phyloP scores from a whole-genome alignment of 257 asterid species.

The Solanum ossicruentum region DNA sequence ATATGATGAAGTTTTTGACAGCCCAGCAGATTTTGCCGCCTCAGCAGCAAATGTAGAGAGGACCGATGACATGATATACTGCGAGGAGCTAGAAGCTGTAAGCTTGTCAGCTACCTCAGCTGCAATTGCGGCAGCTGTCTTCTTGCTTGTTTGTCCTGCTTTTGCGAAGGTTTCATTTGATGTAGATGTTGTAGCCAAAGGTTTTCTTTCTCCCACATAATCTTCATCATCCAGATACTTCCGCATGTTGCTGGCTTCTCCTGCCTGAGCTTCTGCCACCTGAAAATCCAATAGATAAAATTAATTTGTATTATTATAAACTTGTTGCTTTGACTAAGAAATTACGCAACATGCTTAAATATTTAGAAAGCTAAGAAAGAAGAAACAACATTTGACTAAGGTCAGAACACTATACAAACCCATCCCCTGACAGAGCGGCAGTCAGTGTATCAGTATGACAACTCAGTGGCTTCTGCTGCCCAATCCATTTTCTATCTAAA shows the following conservation, averaged over 20 bases:
- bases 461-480: neutral
- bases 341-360: neutral
- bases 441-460: neutral
- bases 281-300: slow-evolving; percentile 15
- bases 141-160: slow-evolving; percentile 28
- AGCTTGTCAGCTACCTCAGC: slow-evolving; percentile 89
- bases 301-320: neutral
- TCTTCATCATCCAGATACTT: slow-evolving; percentile 38
- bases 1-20: slow-evolving; percentile 33
- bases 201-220: slow-evolving; percentile 29
- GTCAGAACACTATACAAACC: neutral
- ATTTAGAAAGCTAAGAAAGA: neutral
- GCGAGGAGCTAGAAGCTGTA: slow-evolving; percentile 81
- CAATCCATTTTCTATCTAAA: neutral
- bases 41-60: slow-evolving; percentile 90
- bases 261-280: slow-evolving; percentile 75
- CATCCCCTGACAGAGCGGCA: neutral
- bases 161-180: slow-evolving; percentile 16
- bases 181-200: slow-evolving; percentile 5
- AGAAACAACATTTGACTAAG: neutral
- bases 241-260: slow-evolving; percentile 50
- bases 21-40: slow-evolving; percentile 65
- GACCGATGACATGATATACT: slow-evolving; percentile 73
- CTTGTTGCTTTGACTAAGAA: neutral
- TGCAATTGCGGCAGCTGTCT: slow-evolving; percentile 68